Percentiles rank a stretch among this genome's conserved stretches.
Evolutionary conservation across 2,329 filamentous ascomycete species (phyloP).

Genomic region (Microcyclospora pomicola): DNA sequence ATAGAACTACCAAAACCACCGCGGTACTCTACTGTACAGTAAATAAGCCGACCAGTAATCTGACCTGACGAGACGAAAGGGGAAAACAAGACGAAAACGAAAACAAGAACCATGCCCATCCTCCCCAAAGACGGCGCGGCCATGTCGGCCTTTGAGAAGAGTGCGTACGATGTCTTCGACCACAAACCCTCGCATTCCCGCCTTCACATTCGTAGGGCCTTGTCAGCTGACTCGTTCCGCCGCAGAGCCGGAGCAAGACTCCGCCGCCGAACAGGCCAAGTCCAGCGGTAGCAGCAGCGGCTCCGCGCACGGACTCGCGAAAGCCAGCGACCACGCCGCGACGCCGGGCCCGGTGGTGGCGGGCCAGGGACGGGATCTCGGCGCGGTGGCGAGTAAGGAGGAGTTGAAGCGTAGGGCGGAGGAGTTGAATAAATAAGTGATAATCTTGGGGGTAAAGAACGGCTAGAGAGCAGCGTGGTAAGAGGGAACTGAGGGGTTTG

Average conservation of each 20-base stretch:
- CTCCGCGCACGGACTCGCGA: neutral
- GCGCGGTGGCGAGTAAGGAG: constrained; percentile 33
- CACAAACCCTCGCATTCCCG: too few species aligned
- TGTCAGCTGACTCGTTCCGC: neutral
- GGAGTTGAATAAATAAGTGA: constrained; percentile 35
- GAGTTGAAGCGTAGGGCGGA: constrained; percentile 36
- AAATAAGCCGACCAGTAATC: too few species aligned
- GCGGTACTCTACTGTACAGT: too few species aligned
- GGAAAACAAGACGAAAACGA: too few species aligned
- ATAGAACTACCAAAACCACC: too few species aligned
- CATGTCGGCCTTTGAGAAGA: neutral
- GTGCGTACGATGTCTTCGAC: too few species aligned
- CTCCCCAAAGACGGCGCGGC: neutral
- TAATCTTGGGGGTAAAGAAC: neutral
- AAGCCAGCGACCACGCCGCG: constrained; percentile 27
- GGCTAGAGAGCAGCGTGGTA: too few species aligned
- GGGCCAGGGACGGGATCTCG: constrained; percentile 23
- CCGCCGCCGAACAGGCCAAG: neutral
- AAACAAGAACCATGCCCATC: neutral
- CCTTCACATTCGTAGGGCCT: neutral
- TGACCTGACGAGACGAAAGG: too few species aligned
- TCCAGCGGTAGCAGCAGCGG: neutral
- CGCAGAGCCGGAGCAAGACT: neutral
- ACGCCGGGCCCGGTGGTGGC: constrained; percentile 33
- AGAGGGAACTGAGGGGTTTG: too few species aligned